Evolutionary conservation across 192 early-diverging fungal species (phyloP).

Genomic region (Coemansia sp.): DNA sequence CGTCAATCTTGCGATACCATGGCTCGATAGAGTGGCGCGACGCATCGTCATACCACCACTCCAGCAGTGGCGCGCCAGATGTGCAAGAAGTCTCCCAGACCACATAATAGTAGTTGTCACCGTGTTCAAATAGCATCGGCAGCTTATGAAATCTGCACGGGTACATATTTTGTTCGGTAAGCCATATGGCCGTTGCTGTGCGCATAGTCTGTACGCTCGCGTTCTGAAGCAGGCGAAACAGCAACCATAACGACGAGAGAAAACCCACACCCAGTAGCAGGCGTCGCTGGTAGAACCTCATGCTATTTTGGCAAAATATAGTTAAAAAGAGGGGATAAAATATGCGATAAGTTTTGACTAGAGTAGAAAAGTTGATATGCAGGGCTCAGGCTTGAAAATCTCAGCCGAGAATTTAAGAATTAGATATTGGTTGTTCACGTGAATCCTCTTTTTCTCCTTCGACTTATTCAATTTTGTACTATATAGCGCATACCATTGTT

Average conservation of each 20-base stretch:
- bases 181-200: conserved; percentile 18
- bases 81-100: conserved; percentile 51
- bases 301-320: neutral
- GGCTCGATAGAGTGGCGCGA: conserved; percentile 22
- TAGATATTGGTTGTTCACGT: too few relatives aligned
- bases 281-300: conserved; percentile 33
- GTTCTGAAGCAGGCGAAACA: conserved; percentile 15
- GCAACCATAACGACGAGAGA: neutral
- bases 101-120: conserved; percentile 41
- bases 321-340: neutral
- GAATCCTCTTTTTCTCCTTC: neutral
- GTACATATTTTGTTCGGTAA: conserved; percentile 22
- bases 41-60: conserved; percentile 39
- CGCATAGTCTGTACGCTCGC: conserved; percentile 19
- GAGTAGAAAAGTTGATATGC: too few relatives aligned
- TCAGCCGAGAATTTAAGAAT: too few relatives aligned
- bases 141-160: conserved; percentile 36
- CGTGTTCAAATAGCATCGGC: conserved; percentile 46
- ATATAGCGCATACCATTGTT: neutral
- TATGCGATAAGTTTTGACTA: too few relatives aligned
- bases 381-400: too few relatives aligned
- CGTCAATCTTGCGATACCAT: conserved; percentile 27
- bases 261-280: conserved; percentile 18
- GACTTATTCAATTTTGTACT: neutral
- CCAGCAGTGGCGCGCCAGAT: conserved; percentile 16